Percentiles rank a stretch among this genome's conserved stretches.
Evolutionary conservation across 2,329 filamentous ascomycete species (phyloP).

Genomic region (Aspergillus neotritici): DNA sequence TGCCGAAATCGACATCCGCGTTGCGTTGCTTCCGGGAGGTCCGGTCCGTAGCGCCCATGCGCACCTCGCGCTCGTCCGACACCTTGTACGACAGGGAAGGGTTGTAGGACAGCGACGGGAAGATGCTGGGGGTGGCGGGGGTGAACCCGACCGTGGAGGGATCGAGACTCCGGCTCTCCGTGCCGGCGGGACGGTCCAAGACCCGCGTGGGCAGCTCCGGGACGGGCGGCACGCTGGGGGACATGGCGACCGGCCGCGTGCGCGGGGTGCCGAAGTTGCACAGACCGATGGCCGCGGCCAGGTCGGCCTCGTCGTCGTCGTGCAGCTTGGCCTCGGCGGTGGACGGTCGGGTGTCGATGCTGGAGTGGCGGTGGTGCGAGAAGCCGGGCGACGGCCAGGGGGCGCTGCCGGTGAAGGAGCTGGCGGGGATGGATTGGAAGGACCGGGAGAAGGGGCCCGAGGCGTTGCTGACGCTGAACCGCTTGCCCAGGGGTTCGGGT

Average conservation of each 20-base stretch:
- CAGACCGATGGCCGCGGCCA: constrained; percentile 84
- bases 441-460: constrained; percentile 62
- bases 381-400: constrained; percentile 45
- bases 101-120: constrained; percentile 40
- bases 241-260: constrained; percentile 57
- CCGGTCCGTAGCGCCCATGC: constrained; percentile 59
- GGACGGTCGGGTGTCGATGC: constrained; percentile 67
- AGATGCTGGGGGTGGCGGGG: constrained; percentile 36
- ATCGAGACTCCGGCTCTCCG: constrained; percentile 50
- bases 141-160: constrained; percentile 37
- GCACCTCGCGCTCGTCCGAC: constrained; percentile 56
- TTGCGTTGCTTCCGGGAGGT: constrained; percentile 31
- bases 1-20: constrained; percentile 32
- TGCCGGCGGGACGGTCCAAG: constrained; percentile 58
- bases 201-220: constrained; percentile 80
- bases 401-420: constrained; percentile 51
- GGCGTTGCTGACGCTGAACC: constrained; percentile 46
- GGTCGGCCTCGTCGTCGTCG: constrained; percentile 76
- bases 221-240: constrained; percentile 74
- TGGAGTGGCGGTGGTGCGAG: constrained; percentile 63
- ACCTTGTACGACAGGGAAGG: constrained; percentile 44
- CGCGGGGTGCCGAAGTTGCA: constrained; percentile 81
- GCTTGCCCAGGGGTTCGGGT: constrained; percentile 50
- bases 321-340: constrained; percentile 72
- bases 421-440: constrained; percentile 65